phyloP scores from a whole-genome alignment of 352 stramenopile genomes.

The Thraustotheca clavata region DNA sequence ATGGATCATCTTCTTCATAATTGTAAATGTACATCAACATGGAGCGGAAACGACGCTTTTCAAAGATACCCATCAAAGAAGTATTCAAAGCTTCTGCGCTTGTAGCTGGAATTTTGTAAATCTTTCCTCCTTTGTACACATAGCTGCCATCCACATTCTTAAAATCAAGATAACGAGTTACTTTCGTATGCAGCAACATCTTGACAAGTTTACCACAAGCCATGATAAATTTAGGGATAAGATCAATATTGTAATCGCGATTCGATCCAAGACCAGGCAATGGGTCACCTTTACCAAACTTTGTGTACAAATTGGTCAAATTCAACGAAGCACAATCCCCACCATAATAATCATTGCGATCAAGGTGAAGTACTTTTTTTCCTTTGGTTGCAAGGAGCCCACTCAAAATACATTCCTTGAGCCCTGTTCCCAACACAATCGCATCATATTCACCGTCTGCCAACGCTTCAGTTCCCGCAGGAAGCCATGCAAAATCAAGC shows the following conservation, averaged over 20 bases:
- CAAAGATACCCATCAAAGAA: slow-evolving; percentile 98
- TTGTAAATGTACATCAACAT: slow-evolving; percentile 97
- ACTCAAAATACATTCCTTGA: slow-evolving; percentile 99
- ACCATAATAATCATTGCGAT: slow-evolving; percentile 97
- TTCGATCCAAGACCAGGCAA: slow-evolving; percentile 88
- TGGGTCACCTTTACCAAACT: slow-evolving; percentile 73
- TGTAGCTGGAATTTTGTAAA: slow-evolving; percentile 96
- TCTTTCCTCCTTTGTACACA: slow-evolving; percentile 96
- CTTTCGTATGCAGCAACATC: slow-evolving; percentile 96
- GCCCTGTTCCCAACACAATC: slow-evolving; percentile 98
- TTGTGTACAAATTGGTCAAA: slow-evolving; percentile 96
- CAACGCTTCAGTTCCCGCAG: slow-evolving; percentile 89
- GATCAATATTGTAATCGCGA: slow-evolving; percentile 99
- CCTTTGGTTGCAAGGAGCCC: slow-evolving; percentile 92
- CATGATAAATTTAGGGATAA: slow-evolving; percentile 99
- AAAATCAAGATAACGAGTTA: slow-evolving; percentile 99
- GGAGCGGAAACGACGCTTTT: slow-evolving; percentile 98
- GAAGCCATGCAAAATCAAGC: slow-evolving; percentile 91
- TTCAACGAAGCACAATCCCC: slow-evolving; percentile 98
- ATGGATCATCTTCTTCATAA: slow-evolving; percentile 91
- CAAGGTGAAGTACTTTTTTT: slow-evolving; percentile 96
- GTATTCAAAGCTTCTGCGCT: slow-evolving; percentile 93
- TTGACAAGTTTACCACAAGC: slow-evolving; percentile 99
- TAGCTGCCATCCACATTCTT: slow-evolving; percentile 98
- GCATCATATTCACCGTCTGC: slow-evolving; percentile 99